Evolutionary conservation across 495 filamentous ascomycete genomes (phyloP).

Genomic region (Neurospora sp.): DNA sequence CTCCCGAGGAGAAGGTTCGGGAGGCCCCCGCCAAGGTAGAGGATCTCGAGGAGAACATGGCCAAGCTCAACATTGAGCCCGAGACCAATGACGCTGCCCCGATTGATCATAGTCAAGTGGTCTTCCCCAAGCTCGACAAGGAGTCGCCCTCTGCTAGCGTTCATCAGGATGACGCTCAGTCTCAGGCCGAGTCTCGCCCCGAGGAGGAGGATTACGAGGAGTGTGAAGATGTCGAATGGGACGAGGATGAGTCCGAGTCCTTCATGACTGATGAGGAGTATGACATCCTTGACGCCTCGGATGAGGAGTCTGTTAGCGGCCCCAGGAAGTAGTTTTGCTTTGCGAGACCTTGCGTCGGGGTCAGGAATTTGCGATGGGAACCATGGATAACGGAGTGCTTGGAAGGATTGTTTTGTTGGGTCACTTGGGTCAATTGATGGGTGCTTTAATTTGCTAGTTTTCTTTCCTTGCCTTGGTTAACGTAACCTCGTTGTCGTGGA

Average conservation of each 20-base stretch:
- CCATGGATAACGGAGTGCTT: slow-evolving; percentile 5
- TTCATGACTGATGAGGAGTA: slow-evolving; percentile 98
- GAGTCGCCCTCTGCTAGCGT: slow-evolving; percentile 79
- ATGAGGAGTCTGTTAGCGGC: slow-evolving; percentile 60
- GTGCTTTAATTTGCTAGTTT: not conserved
- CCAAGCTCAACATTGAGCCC: slow-evolving; percentile 11
- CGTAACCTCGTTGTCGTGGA: not conserved
- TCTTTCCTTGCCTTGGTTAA: not conserved
- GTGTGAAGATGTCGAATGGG: slow-evolving; percentile 46
- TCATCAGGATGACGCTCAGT: slow-evolving; percentile 43
- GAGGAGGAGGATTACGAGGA: slow-evolving; percentile 57
- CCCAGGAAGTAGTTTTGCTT: not conserved
- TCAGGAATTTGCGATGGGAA: slow-evolving; percentile 7
- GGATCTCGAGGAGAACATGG: slow-evolving; percentile 12
- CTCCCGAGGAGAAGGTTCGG: not conserved
- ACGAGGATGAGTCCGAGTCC: slow-evolving; percentile 50
- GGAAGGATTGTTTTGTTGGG: not conserved
- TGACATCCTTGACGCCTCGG: slow-evolving; percentile 89
- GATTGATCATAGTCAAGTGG: slow-evolving; percentile 57
- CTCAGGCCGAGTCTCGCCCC: slow-evolving; percentile 15
- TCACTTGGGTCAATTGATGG: not conserved
- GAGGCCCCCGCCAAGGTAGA: slow-evolving; percentile 4
- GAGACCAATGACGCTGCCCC: slow-evolving; percentile 7
- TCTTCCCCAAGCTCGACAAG: slow-evolving; percentile 94
- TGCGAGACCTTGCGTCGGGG: not conserved